Conservation (phyloP, 352 stramenopile species). For the Pythium brassicae region DNA sequence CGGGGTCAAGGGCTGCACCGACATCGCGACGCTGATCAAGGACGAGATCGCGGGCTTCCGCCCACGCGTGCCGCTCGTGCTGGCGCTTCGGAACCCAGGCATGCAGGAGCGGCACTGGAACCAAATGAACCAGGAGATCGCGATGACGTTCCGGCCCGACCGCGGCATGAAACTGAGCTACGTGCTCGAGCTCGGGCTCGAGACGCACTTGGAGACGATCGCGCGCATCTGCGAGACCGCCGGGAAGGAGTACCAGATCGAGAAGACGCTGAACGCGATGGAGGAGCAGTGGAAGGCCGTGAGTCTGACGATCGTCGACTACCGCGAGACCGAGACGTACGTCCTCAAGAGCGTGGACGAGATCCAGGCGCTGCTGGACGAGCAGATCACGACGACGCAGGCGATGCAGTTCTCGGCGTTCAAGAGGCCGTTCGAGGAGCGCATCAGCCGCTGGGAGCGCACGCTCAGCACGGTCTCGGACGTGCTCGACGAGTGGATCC, state of each 20-base stretch:
- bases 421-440: conserved; percentile 93
- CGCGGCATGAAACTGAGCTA: conserved; percentile 81
- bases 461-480: conserved; percentile 89
- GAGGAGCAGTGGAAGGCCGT: conserved; percentile 87
- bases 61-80: conserved; percentile 87
- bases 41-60: conserved; percentile 88
- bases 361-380: conserved; percentile 90
- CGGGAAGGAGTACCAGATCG: conserved; percentile 94
- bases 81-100: conserved; percentile 87
- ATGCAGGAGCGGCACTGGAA: conserved; percentile 94
- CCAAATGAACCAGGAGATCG: conserved; percentile 86
- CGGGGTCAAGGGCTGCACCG: conserved; percentile 75
- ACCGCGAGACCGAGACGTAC: conserved; percentile 91
- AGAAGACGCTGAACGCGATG: conserved; percentile 92
- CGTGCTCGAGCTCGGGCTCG: conserved; percentile 80
- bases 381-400: conserved; percentile 95
- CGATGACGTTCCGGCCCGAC: conserved; percentile 81
- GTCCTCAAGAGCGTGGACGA: conserved; percentile 94
- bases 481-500: conserved; percentile 93
- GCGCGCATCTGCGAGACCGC: conserved; percentile 90
- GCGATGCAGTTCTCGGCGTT: conserved; percentile 95
- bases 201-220: conserved; percentile 86
- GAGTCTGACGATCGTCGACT: conserved; percentile 83
- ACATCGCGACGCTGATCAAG: conserved; percentile 88
- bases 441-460: conserved; percentile 90